Evolutionary conservation across 139 green algal genomes (phyloP).

Genomic region (Chlamydomonas sphaeroides): DNA sequence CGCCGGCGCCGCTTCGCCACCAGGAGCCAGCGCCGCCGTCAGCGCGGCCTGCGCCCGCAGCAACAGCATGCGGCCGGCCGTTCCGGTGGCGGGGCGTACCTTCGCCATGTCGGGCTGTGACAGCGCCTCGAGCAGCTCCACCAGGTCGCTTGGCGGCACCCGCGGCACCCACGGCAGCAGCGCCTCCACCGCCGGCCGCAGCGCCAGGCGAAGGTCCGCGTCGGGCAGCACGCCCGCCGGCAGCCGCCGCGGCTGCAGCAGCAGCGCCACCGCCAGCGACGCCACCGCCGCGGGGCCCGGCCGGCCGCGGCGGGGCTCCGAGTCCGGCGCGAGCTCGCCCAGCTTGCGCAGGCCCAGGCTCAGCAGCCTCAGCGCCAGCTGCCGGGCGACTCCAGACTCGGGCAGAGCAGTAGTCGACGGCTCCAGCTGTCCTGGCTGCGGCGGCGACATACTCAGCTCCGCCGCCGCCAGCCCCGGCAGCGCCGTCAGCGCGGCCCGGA

Average conservation of each 20-base stretch:
- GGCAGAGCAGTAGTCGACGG: too few species aligned
- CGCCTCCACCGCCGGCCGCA: neutral
- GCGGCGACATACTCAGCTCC: too few species aligned
- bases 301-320: too few species aligned
- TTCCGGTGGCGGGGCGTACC: slow-evolving; percentile 18
- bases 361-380: too few species aligned
- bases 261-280: neutral
- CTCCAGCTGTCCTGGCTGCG: too few species aligned
- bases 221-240: neutral
- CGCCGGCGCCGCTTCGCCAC: neutral
- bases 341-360: too few species aligned
- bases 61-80: neutral
- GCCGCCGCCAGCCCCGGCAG: too few species aligned
- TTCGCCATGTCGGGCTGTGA: slow-evolving; percentile 9
- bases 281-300: neutral
- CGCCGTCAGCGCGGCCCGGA: too few species aligned
- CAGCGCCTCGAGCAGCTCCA: slow-evolving; percentile 12
- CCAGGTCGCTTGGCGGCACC: neutral
- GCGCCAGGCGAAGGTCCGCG: neutral
- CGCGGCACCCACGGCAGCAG: neutral
- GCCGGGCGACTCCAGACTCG: too few species aligned
- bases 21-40: neutral
- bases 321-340: too few species aligned
- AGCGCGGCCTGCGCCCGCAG: neutral
- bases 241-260: neutral